Conservation (phyloP, 2,329 filamentous ascomycete species). For the Colletotrichum horii region DNA sequence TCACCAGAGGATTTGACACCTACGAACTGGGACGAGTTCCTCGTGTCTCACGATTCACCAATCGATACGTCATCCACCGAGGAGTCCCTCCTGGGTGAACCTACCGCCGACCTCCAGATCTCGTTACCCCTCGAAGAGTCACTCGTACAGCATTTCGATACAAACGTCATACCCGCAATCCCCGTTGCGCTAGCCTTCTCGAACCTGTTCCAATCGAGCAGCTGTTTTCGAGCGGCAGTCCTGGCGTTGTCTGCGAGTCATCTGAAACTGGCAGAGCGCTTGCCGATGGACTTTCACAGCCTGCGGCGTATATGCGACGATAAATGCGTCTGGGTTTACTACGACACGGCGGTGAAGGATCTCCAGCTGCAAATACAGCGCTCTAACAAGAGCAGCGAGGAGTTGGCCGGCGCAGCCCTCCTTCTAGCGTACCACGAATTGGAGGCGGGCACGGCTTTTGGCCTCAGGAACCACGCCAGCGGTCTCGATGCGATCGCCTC, state of each 20-base stretch:
- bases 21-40: neutral
- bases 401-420: slow-evolving; percentile 3
- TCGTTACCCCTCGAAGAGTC: neutral
- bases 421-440: slow-evolving; percentile 10
- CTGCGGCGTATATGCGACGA: neutral
- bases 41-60: neutral
- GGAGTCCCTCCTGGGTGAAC: neutral
- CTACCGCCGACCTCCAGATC: neutral
- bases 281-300: neutral
- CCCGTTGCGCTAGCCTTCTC: slow-evolving; percentile 4
- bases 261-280: neutral
- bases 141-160: slow-evolving; percentile 6
- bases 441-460: neutral
- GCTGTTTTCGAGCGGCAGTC: slow-evolving; percentile 1
- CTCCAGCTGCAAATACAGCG: neutral
- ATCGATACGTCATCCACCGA: neutral
- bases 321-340: neutral
- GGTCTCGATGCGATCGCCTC: slow-evolving; percentile 4
- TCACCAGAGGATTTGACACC: neutral
- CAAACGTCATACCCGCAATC: neutral
- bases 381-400: neutral
- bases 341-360: neutral
- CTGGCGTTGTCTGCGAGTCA: slow-evolving; percentile 8
- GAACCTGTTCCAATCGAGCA: neutral
- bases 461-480: neutral